Base-by-base conservation (phyloP, 768 basidiomycete genomes). In the Daedalea quercina region DNA sequence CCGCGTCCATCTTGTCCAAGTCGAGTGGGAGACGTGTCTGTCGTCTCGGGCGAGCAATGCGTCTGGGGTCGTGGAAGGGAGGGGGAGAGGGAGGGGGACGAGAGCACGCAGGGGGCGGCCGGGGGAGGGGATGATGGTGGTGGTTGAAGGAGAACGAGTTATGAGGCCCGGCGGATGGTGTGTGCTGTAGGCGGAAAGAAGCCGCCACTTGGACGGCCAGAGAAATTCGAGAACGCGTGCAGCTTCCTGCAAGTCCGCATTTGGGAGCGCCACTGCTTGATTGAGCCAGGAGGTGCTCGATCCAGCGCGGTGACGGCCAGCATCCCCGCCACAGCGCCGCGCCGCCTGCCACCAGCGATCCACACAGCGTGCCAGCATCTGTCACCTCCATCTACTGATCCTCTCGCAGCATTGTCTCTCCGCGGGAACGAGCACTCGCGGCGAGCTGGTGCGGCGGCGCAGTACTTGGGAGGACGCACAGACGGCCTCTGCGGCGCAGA, bases 1-100 rank as follows among this genome's bases (percentile, higher is more conserved):
- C 67, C 45, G 77, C 67, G 67, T 81, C 73, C 47, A 49, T 49
- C 34, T 35, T 49, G 34, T 15, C 8, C 46, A 33, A 33, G 44
- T 17, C n/a, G 44, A 31, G 3, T 45, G 17, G 8, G 24, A 45
- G 17, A 22, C 6, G 46, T 26, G 31, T 31, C n/a, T 26, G 31
- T 31, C 7, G 24, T 13, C n/a, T 33, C 3, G 31, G 47, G 40
- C 31, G n/a, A 41, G 37, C 24, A 44, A n/a, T n/a, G 54, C 28
- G 28, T 35, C 23, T 11, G 40, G 24, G 24, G 33, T 19, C 9
- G 33, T n/a, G 51, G 26, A 28, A 13, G 44, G 52, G 34, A 13
- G 40, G 28, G 31, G 23, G 47, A 55, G 22, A 51, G 46, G 51
- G 25, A 42, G 46, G 47, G 34, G 52, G 52, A 51, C 35, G 47